A percentile compares a stretch with the other conserved stretches of the same genome.
Conservation (phyloP, 495 filamentous ascomycete genomes). For the Podospora sp. region DNA sequence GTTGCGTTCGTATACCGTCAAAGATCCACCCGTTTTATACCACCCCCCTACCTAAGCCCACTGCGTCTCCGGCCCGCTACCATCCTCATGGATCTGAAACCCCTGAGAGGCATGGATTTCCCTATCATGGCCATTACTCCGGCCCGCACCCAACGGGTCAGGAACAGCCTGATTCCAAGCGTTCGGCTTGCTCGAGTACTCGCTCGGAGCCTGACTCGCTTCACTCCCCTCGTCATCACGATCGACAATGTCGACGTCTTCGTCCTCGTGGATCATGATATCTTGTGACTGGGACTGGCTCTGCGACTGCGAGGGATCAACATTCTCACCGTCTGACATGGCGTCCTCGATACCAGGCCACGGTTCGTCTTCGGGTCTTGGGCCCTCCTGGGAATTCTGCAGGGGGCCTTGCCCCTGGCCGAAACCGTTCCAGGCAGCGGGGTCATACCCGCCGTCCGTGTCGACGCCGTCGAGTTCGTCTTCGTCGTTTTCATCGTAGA, state of each 20-base stretch:
- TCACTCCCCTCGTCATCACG: conserved; percentile 14
- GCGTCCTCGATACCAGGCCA: conserved; percentile 50
- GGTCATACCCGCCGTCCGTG: conserved; percentile 32
- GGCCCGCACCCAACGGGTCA: background rate
- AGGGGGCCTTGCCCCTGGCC: conserved; percentile 7
- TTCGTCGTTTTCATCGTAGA: conserved; percentile 40
- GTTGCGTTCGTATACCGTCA: background rate
- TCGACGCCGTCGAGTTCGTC: conserved; percentile 40
- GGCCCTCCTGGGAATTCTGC: too few species aligned
- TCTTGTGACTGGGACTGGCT: background rate
- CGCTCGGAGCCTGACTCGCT: conserved; percentile 36
- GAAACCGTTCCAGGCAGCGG: conserved; percentile 18
- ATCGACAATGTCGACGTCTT: conserved; percentile 9
- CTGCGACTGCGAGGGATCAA: conserved; percentile 34
- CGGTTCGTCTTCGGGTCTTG: conserved; percentile 44
- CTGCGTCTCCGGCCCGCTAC: conserved; percentile 6
- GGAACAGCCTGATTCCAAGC: conserved; percentile 11
- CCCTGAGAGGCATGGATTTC: conserved; percentile 19
- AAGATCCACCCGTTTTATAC: background rate
- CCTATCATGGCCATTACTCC: background rate
- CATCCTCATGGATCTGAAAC: conserved; percentile 37
- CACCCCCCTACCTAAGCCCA: background rate
- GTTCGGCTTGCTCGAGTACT: conserved; percentile 34
- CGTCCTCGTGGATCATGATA: conserved; percentile 29
- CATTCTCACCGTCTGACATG: conserved; percentile 46